phyloP scores from a whole-genome alignment of 345 rosid species.

The Mercurialis annua region DNA sequence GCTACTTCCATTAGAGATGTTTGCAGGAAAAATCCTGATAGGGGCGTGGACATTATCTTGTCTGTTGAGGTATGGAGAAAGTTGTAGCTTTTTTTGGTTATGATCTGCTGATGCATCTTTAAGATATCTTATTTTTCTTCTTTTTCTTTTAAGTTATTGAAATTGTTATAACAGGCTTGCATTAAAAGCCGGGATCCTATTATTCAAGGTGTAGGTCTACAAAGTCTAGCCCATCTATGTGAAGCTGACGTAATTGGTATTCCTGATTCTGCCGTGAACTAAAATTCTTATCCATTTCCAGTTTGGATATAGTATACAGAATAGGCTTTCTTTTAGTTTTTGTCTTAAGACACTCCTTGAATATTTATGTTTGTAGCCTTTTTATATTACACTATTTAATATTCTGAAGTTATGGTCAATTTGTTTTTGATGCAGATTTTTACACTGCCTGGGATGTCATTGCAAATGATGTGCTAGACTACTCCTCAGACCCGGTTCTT shows the following conservation, averaged over 20 bases:
- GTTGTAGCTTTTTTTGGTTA: slow-evolving; percentile 24
- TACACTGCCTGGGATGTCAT: slow-evolving; percentile 95
- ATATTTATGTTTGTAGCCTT: neutral
- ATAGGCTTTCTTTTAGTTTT: neutral
- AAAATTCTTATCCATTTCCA: neutral
- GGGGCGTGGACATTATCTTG: slow-evolving; percentile 95
- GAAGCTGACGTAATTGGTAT: slow-evolving; percentile 97
- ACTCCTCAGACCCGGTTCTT: slow-evolving; percentile 50
- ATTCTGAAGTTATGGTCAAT: slow-evolving; percentile 16
- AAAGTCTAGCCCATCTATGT: slow-evolving; percentile 90
- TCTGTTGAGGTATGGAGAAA: slow-evolving; percentile 75
- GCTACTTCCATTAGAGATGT: slow-evolving; percentile 80
- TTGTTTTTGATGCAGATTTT: slow-evolving; percentile 56
- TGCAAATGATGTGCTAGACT: slow-evolving; percentile 52
- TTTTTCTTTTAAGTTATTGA: neutral
- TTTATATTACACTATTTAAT: neutral
- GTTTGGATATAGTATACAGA: neutral
- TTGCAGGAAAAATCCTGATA: slow-evolving; percentile 82
- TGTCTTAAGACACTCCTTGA: neutral
- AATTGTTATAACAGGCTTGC: slow-evolving; percentile 57
- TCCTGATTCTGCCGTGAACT: slow-evolving; percentile 17
- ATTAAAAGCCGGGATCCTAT: slow-evolving; percentile 68
- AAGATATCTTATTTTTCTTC: neutral
- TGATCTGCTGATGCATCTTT: slow-evolving; percentile 16
- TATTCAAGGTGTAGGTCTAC: slow-evolving; percentile 81